These are phyloP conservation scores for Saccharomyces paradoxus DNA, from an alignment of 805 yeast genomes.

Conservation along the genomic window DNA sequence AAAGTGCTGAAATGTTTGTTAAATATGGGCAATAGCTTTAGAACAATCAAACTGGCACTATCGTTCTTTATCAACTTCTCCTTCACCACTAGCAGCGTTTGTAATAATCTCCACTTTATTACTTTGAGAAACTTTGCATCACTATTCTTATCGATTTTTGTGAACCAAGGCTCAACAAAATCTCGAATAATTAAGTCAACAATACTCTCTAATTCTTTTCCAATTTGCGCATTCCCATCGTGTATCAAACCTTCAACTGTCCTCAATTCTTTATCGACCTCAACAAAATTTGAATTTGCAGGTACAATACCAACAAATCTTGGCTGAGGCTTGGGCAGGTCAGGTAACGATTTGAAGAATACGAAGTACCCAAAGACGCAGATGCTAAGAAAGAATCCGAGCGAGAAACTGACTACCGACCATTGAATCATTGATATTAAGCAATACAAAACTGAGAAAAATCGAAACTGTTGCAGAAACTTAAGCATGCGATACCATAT, in stretches of 20 bases:
- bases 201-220: conserved; percentile 39
- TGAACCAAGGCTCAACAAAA: conserved; percentile 52
- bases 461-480: background rate
- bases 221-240: conserved; percentile 17
- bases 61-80: background rate
- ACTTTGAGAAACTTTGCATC: conserved; percentile 33
- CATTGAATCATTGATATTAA: background rate
- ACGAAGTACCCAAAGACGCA: background rate
- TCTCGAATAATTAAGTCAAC: conserved; percentile 41
- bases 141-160: conserved; percentile 31
- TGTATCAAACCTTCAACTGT: background rate
- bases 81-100: conserved; percentile 25
- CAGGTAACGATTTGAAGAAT: background rate
- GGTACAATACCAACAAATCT: background rate
- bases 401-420: background rate
- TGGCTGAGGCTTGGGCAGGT: background rate
- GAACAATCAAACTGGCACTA: background rate
- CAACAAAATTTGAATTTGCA: background rate
- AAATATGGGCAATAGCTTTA: background rate
- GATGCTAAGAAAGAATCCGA: background rate
- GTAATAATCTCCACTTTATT: conserved; percentile 36
- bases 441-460: background rate
- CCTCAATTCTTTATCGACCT: background rate
- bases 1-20: conserved; percentile 49
- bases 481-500: background rate